Conservation (phyloP, 148 eudicot species). For the Dysphania ambrosioides region DNA sequence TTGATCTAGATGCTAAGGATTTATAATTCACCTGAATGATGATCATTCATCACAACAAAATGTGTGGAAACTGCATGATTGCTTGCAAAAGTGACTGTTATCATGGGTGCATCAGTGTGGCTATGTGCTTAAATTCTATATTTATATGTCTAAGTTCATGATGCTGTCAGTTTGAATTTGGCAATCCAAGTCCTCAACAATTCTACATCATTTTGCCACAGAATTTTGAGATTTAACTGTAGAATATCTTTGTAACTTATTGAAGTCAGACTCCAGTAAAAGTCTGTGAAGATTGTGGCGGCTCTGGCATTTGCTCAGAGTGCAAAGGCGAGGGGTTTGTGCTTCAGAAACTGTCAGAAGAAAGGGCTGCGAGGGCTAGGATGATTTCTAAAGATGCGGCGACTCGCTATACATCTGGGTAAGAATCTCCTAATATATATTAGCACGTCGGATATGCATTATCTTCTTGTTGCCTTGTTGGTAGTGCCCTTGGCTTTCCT, state of each 20-base stretch:
- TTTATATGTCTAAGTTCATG: background rate
- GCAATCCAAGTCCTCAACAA: background rate
- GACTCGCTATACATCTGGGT: conserved; percentile 96
- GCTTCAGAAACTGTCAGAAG: conserved; percentile 64
- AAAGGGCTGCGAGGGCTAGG: conserved; percentile 71
- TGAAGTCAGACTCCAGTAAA: conserved; percentile 53
- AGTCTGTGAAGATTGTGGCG: conserved; percentile 79
- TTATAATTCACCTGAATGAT: background rate
- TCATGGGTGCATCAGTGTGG: background rate
- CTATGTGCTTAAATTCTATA: background rate
- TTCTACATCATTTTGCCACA: background rate
- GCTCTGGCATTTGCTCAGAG: conserved; percentile 86
- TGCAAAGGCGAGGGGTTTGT: conserved; percentile 97
- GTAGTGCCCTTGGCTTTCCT: background rate
- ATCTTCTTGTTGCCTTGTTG: background rate
- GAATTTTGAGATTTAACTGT: conserved; percentile 1
- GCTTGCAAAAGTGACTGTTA: background rate
- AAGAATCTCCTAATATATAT: background rate
- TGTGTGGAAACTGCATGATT: background rate
- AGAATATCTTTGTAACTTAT: conserved; percentile 15
- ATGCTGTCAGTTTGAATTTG: background rate
- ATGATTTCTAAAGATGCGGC: conserved; percentile 63
- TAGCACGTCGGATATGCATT: background rate
- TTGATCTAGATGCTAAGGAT: background rate
- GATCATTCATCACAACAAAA: background rate